Conservation (phyloP, 768 basidiomycete genomes). For the Russula ochroleuca region DNA sequence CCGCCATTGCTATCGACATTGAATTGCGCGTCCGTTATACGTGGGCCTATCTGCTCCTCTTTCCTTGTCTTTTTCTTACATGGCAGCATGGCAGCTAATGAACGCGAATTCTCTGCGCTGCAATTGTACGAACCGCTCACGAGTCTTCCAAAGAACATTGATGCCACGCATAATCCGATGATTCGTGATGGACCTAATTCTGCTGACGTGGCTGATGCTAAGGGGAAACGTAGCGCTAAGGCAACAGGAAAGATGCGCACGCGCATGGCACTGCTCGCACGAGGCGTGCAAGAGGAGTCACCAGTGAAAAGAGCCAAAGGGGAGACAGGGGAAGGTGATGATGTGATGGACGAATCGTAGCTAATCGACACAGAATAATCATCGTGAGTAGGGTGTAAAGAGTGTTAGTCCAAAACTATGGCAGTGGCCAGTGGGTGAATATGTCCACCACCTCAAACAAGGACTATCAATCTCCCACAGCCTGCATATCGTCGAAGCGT, state of each 20-base stretch:
- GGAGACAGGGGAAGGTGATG: neutral
- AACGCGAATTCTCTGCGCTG: constrained; percentile 47
- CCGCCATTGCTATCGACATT: constrained; percentile 42
- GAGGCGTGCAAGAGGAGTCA: neutral
- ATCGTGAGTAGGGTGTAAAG: neutral
- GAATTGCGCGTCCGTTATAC: constrained; percentile 45
- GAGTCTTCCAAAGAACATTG: constrained; percentile 56
- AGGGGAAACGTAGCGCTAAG: constrained; percentile 22
- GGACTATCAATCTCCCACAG: constrained; percentile 26
- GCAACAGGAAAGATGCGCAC: constrained; percentile 29
- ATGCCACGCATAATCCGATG: constrained; percentile 44
- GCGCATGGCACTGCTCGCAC: constrained; percentile 25
- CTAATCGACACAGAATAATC: neutral
- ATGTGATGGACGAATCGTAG: constrained; percentile 22
- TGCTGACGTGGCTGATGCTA: constrained; percentile 19
- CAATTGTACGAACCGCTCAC: constrained; percentile 58
- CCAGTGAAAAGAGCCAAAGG: constrained; percentile 12
- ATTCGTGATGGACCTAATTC: constrained; percentile 32
- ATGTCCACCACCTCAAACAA: constrained; percentile 27
- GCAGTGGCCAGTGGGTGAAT: constrained; percentile 15
- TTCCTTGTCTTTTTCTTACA: constrained; percentile 1
- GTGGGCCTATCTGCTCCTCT: constrained; percentile 35
- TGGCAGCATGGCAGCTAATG: constrained; percentile 39
- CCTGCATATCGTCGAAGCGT: constrained; percentile 10
- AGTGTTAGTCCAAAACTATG: constrained; percentile 28